Evolutionary conservation across 2,329 filamentous ascomycete genomes (phyloP).

Genomic region (Lasiodiplodia theobromae): DNA sequence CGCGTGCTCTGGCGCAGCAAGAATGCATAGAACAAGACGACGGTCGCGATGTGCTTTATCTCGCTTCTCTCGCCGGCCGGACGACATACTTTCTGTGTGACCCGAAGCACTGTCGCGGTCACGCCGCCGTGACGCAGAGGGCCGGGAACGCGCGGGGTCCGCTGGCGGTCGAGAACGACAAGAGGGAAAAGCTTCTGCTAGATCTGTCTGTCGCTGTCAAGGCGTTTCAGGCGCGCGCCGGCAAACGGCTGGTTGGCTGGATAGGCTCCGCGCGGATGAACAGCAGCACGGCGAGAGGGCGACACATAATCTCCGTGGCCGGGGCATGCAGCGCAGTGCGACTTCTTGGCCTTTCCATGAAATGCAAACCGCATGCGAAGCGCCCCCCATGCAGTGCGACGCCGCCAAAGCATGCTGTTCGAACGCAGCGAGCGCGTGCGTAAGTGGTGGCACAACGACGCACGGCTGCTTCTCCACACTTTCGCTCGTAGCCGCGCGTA

Average conservation of each 20-base stretch:
- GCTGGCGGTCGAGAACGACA: not conserved
- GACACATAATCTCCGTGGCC: constrained; percentile 16
- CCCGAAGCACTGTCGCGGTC: constrained; percentile 10
- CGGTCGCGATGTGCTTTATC: constrained; percentile 5
- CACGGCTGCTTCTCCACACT: constrained; percentile 23
- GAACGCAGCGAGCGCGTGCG: constrained; percentile 15
- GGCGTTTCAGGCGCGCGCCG: constrained; percentile 10
- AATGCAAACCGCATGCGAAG: constrained; percentile 20
- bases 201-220: constrained; percentile 5
- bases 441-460: constrained; percentile 9
- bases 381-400: constrained; percentile 8
- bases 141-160: constrained; percentile 15
- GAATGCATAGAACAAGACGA: constrained; percentile 13
- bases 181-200: not conserved
- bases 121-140: constrained; percentile 1
- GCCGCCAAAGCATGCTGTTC: constrained; percentile 4
- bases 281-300: not conserved
- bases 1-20: constrained; percentile 13
- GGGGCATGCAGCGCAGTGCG: not conserved
- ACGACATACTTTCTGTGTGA: constrained; percentile 5
- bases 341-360: constrained; percentile 1
- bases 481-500: constrained; percentile 3
- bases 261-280: not conserved
- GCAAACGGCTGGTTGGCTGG: constrained; percentile 17
- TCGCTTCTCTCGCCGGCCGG: constrained; percentile 4